phyloP scores from a whole-genome alignment of 2,329 filamentous ascomycete genomes.

The Alternaria sp. region DNA sequence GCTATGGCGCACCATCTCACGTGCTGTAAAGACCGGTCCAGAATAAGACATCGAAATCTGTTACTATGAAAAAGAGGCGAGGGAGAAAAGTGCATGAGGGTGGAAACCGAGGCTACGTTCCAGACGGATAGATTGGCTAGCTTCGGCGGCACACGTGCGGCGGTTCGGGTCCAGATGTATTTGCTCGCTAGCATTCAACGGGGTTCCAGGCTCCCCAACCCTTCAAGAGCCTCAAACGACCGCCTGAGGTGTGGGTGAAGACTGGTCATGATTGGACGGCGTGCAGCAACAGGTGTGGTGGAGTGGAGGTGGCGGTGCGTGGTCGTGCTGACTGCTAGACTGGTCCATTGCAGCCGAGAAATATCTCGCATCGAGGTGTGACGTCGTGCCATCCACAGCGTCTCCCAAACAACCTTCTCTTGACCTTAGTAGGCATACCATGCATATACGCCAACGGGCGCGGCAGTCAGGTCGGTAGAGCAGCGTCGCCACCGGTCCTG shows the following conservation, averaged over 20 bases:
- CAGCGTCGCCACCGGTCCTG: neutral
- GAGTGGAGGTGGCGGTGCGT: slow-evolving; percentile 3
- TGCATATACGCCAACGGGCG: neutral
- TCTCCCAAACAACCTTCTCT: neutral
- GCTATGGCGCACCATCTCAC: slow-evolving; percentile 8
- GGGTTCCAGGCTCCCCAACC: neutral
- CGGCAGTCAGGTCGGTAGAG: neutral
- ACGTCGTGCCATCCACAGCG: neutral
- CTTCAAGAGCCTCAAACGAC: neutral
- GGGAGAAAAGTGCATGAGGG: neutral
- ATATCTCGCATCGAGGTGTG: neutral
- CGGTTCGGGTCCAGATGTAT: neutral
- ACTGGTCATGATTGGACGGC: neutral
- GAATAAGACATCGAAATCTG: neutral
- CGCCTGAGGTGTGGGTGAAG: neutral
- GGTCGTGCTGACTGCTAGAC: neutral
- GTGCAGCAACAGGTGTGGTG: neutral
- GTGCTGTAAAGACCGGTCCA: slow-evolving; percentile 4
- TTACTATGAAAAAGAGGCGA: neutral
- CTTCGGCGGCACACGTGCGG: slow-evolving; percentile 8
- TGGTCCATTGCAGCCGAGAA: neutral
- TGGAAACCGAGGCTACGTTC: neutral
- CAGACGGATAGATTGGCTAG: slow-evolving; percentile 4
- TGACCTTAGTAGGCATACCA: neutral
- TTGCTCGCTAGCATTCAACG: neutral